A percentile compares a stretch with the other conserved stretches of the same genome.
Conservation (phyloP, 306 rosid species). For the Hylodesmum podocarpum region DNA sequence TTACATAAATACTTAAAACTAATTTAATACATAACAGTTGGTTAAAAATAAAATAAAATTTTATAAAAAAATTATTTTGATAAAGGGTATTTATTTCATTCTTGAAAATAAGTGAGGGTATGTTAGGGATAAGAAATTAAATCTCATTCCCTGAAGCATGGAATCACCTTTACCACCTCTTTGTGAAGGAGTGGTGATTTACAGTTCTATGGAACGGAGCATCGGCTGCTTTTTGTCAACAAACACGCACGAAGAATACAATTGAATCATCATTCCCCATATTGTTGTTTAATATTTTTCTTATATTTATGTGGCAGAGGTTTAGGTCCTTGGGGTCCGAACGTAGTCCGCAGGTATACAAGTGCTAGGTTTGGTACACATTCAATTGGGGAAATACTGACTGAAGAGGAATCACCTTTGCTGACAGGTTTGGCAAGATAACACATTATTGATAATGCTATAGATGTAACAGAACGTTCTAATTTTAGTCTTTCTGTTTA, state of each 20-base stretch:
- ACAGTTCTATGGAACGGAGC: neutral
- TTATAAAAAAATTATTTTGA: neutral
- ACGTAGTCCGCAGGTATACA: conserved; percentile 71
- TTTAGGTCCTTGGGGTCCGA: conserved; percentile 95
- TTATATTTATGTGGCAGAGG: conserved; percentile 56
- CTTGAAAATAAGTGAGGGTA: neutral
- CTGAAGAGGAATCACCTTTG: conserved; percentile 70
- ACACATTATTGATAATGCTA: conserved; percentile 12
- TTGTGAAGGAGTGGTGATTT: neutral
- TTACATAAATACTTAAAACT: neutral
- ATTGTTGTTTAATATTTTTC: neutral
- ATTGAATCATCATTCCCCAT: neutral
- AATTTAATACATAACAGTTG: neutral
- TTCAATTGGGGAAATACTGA: conserved; percentile 61
- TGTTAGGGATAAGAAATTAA: neutral
- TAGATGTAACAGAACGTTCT: neutral
- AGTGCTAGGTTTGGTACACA: conserved; percentile 69
- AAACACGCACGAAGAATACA: neutral
- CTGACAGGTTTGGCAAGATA: conserved; percentile 62
- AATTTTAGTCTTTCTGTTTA: neutral
- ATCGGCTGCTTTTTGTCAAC: neutral
- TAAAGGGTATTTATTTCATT: neutral
- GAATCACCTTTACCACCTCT: neutral
- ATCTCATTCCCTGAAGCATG: neutral
- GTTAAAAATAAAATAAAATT: neutral